Conservation (phyloP, 148 eudicot species). For the Oxyria digyna region DNA sequence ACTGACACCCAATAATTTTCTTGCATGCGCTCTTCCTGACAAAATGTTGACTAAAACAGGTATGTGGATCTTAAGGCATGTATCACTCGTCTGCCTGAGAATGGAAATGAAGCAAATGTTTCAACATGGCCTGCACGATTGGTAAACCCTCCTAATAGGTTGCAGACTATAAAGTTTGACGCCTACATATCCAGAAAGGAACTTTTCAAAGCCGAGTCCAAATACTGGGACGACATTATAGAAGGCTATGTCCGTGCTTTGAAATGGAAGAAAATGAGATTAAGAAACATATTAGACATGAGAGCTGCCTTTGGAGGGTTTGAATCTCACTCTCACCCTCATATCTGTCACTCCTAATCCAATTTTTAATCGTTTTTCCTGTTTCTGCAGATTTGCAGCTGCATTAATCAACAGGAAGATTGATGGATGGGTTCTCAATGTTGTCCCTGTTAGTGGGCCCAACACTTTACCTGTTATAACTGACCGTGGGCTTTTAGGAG, state of each 20-base stretch:
- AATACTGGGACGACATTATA: conserved; percentile 82
- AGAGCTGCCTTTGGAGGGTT: conserved; percentile 99
- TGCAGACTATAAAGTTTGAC: conserved; percentile 82
- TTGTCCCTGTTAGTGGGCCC: conserved; percentile 85
- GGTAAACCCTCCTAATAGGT: conserved; percentile 71
- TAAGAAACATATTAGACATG: conserved; percentile 93
- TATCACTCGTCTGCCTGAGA: conserved; percentile 67
- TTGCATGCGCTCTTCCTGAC: background rate
- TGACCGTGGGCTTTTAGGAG: conserved; percentile 97
- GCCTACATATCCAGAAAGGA: conserved; percentile 88
- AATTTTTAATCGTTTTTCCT: background rate
- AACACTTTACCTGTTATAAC: conserved; percentile 88
- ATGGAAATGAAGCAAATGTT: conserved; percentile 61
- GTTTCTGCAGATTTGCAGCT: conserved; percentile 72
- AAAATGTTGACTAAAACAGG: conserved; percentile 29
- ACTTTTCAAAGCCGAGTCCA: conserved; percentile 78
- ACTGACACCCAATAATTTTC: background rate
- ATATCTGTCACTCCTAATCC: background rate
- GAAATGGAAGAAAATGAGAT: conserved; percentile 43
- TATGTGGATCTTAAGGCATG: conserved; percentile 79
- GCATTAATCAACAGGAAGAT: conserved; percentile 45
- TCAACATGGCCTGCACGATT: conserved; percentile 80
- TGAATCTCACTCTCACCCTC: conserved; percentile 5
- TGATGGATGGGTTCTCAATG: conserved; percentile 92
- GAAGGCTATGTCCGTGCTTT: conserved; percentile 57